phyloP scores from a whole-genome alignment of 441 rosid species.

The Bocquillonia castaneifolia region DNA sequence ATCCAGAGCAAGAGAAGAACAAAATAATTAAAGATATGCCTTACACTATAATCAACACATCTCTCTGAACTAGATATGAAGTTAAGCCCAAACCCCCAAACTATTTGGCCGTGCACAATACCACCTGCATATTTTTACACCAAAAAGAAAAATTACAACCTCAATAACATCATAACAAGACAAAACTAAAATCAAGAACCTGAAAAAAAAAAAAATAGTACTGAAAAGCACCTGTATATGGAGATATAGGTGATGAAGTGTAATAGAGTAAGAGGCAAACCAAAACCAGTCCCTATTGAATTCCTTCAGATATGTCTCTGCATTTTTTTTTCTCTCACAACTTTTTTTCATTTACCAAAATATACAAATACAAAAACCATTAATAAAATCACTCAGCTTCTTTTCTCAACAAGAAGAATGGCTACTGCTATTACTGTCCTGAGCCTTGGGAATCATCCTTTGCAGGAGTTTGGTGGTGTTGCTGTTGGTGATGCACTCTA shows the following conservation, averaged over 20 bases:
- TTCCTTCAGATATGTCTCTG: slow-evolving; percentile 23
- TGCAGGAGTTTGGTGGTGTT: slow-evolving; percentile 49
- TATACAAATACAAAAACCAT: slow-evolving; percentile 41
- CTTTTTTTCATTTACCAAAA: slow-evolving; percentile 25
- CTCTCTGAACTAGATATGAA: slow-evolving; percentile 51
- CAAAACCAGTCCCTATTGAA: slow-evolving; percentile 37
- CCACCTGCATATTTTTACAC: slow-evolving; percentile 50
- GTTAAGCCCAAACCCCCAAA: slow-evolving; percentile 42
- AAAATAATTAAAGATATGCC: slow-evolving; percentile 32
- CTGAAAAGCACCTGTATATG: slow-evolving; percentile 43
- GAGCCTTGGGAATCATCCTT: slow-evolving; percentile 84
- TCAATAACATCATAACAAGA: slow-evolving; percentile 14
- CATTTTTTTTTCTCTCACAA: slow-evolving; percentile 23
- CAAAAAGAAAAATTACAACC: slow-evolving; percentile 22
- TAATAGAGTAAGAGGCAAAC: slow-evolving; percentile 32
- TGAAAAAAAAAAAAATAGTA: slow-evolving; percentile 10
- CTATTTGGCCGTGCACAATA: slow-evolving; percentile 36
- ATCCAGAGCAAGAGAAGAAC: slow-evolving; percentile 33
- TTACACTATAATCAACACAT: slow-evolving; percentile 48
- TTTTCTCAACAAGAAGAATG: slow-evolving; percentile 33
- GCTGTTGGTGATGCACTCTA: slow-evolving; percentile 57
- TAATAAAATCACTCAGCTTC: slow-evolving; percentile 24
- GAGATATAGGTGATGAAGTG: slow-evolving; percentile 33
- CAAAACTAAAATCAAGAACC: slow-evolving; percentile 13
- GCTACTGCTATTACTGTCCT: slow-evolving; percentile 46